Conservation (phyloP, 2,329 filamentous ascomycete genomes). For the Aureobasidium sp. region DNA sequence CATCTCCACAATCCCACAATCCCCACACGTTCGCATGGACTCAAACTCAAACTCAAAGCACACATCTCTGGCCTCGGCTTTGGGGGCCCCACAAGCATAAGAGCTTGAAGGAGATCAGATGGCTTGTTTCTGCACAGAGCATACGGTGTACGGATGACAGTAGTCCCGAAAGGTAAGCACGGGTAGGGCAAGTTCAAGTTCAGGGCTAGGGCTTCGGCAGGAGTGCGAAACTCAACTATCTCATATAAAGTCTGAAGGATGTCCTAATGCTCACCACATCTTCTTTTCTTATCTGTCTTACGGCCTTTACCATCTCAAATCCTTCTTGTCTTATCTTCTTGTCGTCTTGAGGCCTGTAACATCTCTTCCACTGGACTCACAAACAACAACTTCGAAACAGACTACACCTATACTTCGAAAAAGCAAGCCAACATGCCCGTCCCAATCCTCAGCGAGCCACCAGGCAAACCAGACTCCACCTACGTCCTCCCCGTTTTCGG, state of each 20-base stretch:
- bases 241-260: slow-evolving; percentile 5
- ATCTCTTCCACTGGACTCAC: no score
- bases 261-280: not conserved
- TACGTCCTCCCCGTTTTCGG: slow-evolving; percentile 17
- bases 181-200: not conserved
- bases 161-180: not conserved
- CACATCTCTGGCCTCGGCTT: not conserved
- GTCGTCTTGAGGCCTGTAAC: no score
- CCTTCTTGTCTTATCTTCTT: not conserved
- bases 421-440: slow-evolving; percentile 16
- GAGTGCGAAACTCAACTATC: not conserved
- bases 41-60: slow-evolving; percentile 2
- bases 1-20: not conserved
- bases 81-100: slow-evolving; percentile 3
- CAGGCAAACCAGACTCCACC: slow-evolving; percentile 15
- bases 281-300: not conserved
- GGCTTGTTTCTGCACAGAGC: not conserved
- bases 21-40: not conserved
- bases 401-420: no score
- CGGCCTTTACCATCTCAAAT: no score
- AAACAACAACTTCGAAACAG: not conserved
- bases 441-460: slow-evolving; percentile 15
- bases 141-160: not conserved
- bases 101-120: not conserved
- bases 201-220: not conserved